These are phyloP conservation scores for Tricholomella constricta DNA, from an alignment of 768 basidiomycete genomes.

Conservation along the genomic window DNA sequence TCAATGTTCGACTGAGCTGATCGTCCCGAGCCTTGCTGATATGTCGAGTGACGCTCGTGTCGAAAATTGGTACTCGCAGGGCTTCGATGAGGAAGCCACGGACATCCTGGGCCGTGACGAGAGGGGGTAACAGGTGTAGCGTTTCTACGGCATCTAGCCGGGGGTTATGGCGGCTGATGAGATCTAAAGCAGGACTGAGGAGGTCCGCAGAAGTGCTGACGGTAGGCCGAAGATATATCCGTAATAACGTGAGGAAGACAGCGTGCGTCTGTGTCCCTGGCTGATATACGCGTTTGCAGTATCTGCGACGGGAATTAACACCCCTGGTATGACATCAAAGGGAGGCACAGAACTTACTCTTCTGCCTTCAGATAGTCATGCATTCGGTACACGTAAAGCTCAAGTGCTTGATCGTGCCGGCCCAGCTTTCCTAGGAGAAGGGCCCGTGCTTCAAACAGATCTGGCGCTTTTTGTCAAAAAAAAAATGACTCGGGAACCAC, in stretches of 20 bases:
- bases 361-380: constrained; percentile 87
- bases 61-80: constrained; percentile 65
- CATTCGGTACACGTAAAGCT: constrained; percentile 89
- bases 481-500: background rate
- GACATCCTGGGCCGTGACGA: constrained; percentile 83
- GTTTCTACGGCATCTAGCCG: constrained; percentile 83
- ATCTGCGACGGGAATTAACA: constrained; percentile 46
- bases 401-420: constrained; percentile 92
- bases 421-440: constrained; percentile 88
- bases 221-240: constrained; percentile 82
- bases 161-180: constrained; percentile 82
- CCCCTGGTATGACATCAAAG: background rate
- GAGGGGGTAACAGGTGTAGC: constrained; percentile 84
- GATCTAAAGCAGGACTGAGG: constrained; percentile 80
- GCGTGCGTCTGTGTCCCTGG: constrained; percentile 52
- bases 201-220: constrained; percentile 53
- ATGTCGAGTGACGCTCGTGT: constrained; percentile 67
- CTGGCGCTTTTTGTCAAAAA: constrained; percentile 36
- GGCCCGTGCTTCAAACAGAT: constrained; percentile 89
- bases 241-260: constrained; percentile 84
- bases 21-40: constrained; percentile 78
- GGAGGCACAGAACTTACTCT: constrained; percentile 54
- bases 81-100: constrained; percentile 75
- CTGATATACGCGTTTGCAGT: constrained; percentile 84
- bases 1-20: constrained; percentile 69